These are phyloP conservation scores for Termitomyces eurrhizus DNA, from an alignment of 768 basidiomycete genomes.

Conservation along the genomic window DNA sequence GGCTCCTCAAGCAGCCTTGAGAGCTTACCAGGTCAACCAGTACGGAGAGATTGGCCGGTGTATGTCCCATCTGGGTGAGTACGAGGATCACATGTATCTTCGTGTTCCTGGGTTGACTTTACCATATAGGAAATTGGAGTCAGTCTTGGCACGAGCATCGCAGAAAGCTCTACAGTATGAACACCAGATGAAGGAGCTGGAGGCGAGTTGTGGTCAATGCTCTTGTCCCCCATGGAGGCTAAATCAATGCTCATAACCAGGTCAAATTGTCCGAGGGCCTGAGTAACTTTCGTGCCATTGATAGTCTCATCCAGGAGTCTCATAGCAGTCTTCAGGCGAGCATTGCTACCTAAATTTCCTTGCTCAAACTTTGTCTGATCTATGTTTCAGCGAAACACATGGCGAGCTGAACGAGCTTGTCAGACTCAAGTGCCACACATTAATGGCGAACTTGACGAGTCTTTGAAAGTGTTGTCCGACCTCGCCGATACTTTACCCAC, in stretches of 20 bases:
- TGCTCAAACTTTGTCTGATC: neutral
- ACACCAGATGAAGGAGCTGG: constrained; percentile 57
- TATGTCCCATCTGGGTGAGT: constrained; percentile 20
- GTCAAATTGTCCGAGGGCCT: constrained; percentile 64
- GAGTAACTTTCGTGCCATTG: constrained; percentile 72
- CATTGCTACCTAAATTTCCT: neutral
- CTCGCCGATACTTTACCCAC: constrained; percentile 58
- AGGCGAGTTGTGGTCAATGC: constrained; percentile 32
- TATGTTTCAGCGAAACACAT: constrained; percentile 46
- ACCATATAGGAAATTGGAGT: constrained; percentile 43
- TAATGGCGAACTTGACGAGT: constrained; percentile 55
- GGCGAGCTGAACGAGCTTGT: constrained; percentile 56
- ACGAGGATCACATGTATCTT: constrained; percentile 1
- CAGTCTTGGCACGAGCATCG: constrained; percentile 41
- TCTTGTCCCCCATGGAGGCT: neutral
- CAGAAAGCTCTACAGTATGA: constrained; percentile 48
- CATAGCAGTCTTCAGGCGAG: constrained; percentile 57
- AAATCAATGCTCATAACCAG: constrained; percentile 30
- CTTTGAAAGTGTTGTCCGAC: constrained; percentile 51
- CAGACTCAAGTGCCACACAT: constrained; percentile 61
- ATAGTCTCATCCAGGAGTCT: constrained; percentile 64
- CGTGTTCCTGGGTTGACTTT: constrained; percentile 3
- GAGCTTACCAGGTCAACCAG: constrained; percentile 2
- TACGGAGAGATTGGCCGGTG: constrained; percentile 14
- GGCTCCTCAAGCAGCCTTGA: constrained; percentile 3